phyloP scores from a whole-genome alignment of 495 filamentous ascomycete genomes.

The Trypethelium eluteriae region DNA sequence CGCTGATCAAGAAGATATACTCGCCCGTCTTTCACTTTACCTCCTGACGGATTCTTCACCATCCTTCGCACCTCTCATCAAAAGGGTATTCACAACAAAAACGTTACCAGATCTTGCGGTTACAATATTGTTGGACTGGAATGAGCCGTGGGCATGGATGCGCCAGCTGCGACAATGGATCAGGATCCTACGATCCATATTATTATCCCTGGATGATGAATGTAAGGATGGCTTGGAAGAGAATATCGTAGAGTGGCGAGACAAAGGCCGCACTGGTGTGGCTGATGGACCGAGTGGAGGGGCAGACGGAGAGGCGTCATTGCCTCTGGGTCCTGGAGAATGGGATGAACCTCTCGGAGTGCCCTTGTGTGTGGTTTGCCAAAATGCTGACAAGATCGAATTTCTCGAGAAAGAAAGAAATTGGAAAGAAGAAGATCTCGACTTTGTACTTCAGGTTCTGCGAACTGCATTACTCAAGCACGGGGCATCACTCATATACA shows the following conservation, averaged over 20 bases:
- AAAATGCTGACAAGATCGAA: slow-evolving; percentile 79
- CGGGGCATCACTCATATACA: slow-evolving; percentile 18
- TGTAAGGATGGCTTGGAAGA: slow-evolving; percentile 78
- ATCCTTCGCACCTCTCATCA: slow-evolving; percentile 74
- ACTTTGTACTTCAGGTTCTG: slow-evolving; percentile 16
- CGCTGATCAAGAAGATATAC: slow-evolving; percentile 89
- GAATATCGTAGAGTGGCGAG: slow-evolving; percentile 58
- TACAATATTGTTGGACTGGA: slow-evolving; percentile 87
- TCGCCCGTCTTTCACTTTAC: slow-evolving; percentile 87
- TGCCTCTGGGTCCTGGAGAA: slow-evolving; percentile 82
- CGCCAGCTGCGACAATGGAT: slow-evolving; percentile 84
- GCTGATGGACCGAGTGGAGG: slow-evolving; percentile 31
- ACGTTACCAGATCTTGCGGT: slow-evolving; percentile 82
- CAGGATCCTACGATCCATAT: slow-evolving; percentile 64
- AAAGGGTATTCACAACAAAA: slow-evolving; percentile 75
- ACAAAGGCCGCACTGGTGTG: slow-evolving; percentile 41
- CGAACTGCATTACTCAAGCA: slow-evolving; percentile 17
- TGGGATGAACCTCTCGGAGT: slow-evolving; percentile 89
- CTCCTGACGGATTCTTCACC: slow-evolving; percentile 75
- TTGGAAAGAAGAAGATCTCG: slow-evolving; percentile 20
- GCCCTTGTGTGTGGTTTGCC: slow-evolving; percentile 85
- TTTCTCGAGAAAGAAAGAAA: slow-evolving; percentile 40
- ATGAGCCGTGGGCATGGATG: slow-evolving; percentile 85
- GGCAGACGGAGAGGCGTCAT: slow-evolving; percentile 53
- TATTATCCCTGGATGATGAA: slow-evolving; percentile 65